These are phyloP conservation scores for Antitrichia curtipendula DNA, from an alignment of 225 moss, liverwort and hornwort genomes.

Conservation along the genomic window DNA sequence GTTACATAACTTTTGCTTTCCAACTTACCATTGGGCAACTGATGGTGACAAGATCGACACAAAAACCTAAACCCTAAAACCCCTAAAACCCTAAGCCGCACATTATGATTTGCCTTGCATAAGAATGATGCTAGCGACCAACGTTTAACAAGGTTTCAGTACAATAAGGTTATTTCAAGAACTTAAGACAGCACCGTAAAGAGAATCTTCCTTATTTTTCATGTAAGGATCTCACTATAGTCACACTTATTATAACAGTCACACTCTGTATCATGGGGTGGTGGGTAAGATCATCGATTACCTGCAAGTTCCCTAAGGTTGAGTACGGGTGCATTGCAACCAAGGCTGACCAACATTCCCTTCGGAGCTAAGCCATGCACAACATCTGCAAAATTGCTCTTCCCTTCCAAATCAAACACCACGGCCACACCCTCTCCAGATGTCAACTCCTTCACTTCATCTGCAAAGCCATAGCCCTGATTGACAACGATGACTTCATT, in stretches of 20 bases:
- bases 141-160: not conserved
- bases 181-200: not conserved
- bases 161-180: not conserved
- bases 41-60: not conserved
- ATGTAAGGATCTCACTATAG: not conserved
- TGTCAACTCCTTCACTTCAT: conserved; percentile 17
- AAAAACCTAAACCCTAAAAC: no score
- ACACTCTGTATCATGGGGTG: not conserved
- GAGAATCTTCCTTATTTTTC: not conserved
- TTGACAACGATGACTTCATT: conserved; percentile 4
- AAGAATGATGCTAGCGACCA: not conserved
- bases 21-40: not conserved
- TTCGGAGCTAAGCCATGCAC: conserved; percentile 11
- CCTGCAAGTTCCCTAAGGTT: conserved; percentile 4
- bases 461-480: not conserved
- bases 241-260: not conserved
- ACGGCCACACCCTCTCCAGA: conserved; percentile 17
- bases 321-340: not conserved
- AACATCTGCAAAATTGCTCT: not conserved
- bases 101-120: not conserved
- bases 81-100: no score
- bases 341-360: conserved; percentile 17
- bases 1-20: not conserved
- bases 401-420: conserved; percentile 8
- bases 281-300: not conserved